These are phyloP conservation scores for Lactarius akahatsu DNA, from an alignment of 768 basidiomycete genomes.

Conservation along the genomic window DNA sequence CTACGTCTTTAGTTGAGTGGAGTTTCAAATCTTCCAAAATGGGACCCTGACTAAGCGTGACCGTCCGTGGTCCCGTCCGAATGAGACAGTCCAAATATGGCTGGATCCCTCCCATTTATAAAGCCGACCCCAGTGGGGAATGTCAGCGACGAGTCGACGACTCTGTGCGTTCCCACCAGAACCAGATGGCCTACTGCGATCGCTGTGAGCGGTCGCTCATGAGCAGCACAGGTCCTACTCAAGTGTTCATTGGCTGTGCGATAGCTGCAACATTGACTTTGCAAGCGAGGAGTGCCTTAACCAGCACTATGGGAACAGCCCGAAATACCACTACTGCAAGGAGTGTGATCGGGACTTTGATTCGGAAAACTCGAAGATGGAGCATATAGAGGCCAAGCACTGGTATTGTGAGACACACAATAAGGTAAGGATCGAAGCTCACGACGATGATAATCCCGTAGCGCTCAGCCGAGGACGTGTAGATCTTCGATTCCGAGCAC, in stretches of 20 bases:
- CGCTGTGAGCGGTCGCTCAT: conserved; percentile 5
- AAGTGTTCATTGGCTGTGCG: conserved; percentile 1
- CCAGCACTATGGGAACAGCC: conserved; percentile 5
- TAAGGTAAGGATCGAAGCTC: neutral
- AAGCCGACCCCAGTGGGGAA: neutral
- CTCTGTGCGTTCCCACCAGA: neutral
- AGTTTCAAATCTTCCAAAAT: too few relatives aligned
- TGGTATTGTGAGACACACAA: conserved; percentile 14
- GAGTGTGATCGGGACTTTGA: conserved; percentile 8
- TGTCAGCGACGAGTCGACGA: neutral
- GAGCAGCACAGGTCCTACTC: conserved; percentile 6
- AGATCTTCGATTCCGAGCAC: conserved; percentile 41
- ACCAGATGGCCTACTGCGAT: conserved; percentile 13
- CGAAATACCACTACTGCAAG: conserved; percentile 3
- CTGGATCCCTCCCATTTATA: neutral
- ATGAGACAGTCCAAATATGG: too few relatives aligned
- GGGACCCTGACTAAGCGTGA: too few relatives aligned
- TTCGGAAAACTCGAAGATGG: neutral
- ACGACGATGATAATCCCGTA: neutral
- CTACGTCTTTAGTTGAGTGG: too few relatives aligned
- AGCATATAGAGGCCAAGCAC: conserved; percentile 10
- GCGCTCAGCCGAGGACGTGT: neutral
- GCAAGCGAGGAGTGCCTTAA: neutral
- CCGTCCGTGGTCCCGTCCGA: too few relatives aligned
- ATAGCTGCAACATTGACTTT: conserved; percentile 11